Base-by-base conservation (phyloP, 345 rosid genomes). In the Aquilaria yunnanensis region DNA sequence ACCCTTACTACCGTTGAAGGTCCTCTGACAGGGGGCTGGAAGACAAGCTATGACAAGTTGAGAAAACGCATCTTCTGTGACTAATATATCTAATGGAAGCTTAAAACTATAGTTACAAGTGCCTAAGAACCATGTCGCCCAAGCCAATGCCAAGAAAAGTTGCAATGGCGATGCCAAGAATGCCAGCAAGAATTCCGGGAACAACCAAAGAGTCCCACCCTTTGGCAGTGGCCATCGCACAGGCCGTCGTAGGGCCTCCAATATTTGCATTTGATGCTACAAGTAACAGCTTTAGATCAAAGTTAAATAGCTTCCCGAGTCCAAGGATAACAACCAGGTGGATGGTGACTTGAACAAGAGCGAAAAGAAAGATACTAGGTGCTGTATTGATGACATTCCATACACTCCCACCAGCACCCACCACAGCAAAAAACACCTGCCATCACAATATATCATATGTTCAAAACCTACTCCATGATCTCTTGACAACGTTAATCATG, bases 211-310 rank as follows among this genome's bases (percentile, higher is more conserved):
- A 86, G 57, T 52, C 63, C 91, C 89, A 91, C 56, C 91, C 91
- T 83, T 88, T 86, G 34, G 92, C 87, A 0, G 85, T 82, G 56
- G 92, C 92, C 94, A 91, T 91, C 69, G 88, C 97, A 55, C 90
- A 85, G 0, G 96, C 97, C 3, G 96, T 88, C 6, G 96, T 83
- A n/a, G 97, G 96, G 11, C 97, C 96, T 30, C 94, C 97, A 0
- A 91, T 47, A 56, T 91, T 88, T 43, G 93, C 96, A 57, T 88
- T 90, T 54, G 96, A 88, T 60, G 93, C 97, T 69, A 88, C 65
- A 66, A 87, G 85, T 11, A 85, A 63, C 41, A 78, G 72, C 77
- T 81, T 83, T 63, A 72, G 62, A 47, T 91, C 87, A 4, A 91
- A 32, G 45, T 51, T 16, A 12, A 82, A 69, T 41, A 91, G 54